Evolutionary conservation across 768 basidiomycete species (phyloP), one percentile per base, ranked within the genome.

Genomic region (Rhodotorula kratochvilovae): DNA sequence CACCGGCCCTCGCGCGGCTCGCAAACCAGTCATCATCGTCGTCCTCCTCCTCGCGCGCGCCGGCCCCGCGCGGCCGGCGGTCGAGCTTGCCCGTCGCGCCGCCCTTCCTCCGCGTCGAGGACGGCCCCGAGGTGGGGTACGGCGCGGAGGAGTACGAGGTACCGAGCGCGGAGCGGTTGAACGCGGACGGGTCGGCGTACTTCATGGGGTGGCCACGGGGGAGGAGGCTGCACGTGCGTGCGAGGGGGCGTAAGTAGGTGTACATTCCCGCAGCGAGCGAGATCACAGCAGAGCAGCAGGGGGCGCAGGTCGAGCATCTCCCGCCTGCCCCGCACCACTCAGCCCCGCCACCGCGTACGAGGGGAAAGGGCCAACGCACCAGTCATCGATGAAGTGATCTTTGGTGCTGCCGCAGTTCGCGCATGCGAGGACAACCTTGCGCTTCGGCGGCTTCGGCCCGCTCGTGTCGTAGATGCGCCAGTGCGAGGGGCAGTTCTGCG

Each of bases 381-480:
- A 74, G 45, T 74, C 73, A 53, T 74, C 73, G 63, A 71, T 66
- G 35, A 74, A 74, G 59, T 74, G 73, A 43, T 74, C 73, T 58
- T 56, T 67, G 0, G 62, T 67, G 27, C 62, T 61, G 43, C 73
- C 73, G 58, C 69, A 70, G 39, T 74, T 74, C 27, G 69, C 73
- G 60, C 73, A 74, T 3, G 73, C 69, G 55, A 63, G 67, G 19
- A 68, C 45, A 16, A 67, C 57, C 55, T 70, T 74, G 23, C 66
- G 65, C 43, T 71, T 74, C 12, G 63, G 62, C 19, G 69, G 73
- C 48, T 74, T 71, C 27, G 73, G 69, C 15, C 69, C 69, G 1
- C 66, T 65, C 23, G 58, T 48, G 56, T 74, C 73, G 66, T 74
- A 74, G 35, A 67, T 50, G 36, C 73, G 66, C 73, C 73, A 74